A percentile compares a stretch with the other conserved stretches of the same genome.
phyloP scores from a whole-genome alignment of 1,284 basidiomycete genomes.

The Takashimella tepidaria region DNA sequence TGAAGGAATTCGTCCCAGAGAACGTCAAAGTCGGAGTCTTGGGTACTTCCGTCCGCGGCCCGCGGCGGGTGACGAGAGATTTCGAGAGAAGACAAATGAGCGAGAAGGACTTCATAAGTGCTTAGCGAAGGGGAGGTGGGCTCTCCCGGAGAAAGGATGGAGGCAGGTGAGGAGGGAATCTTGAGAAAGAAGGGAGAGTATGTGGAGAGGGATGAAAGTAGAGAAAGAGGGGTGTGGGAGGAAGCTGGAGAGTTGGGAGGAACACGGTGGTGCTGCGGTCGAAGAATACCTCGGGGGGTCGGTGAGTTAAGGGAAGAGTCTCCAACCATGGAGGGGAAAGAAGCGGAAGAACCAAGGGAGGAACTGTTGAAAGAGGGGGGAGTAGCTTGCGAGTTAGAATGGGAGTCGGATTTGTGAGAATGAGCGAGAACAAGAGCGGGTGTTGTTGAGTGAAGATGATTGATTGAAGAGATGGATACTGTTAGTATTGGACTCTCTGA shows the following conservation, averaged over 20 bases:
- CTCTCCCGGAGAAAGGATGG: not conserved
- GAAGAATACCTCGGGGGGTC: not conserved
- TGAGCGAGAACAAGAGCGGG: not conserved
- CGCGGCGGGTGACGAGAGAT: not conserved
- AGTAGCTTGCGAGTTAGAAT: not conserved
- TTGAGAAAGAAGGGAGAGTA: not conserved
- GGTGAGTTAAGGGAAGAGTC: not conserved
- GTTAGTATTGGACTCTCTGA: too few species aligned
- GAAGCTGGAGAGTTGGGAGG: not conserved
- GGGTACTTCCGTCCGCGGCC: not conserved
- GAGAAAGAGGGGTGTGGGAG: not conserved
- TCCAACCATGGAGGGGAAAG: not conserved
- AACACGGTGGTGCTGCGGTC: not conserved
- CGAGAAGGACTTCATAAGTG: not conserved
- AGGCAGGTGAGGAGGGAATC: not conserved
- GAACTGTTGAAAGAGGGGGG: not conserved
- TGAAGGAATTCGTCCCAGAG: too few species aligned
- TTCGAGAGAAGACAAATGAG: not conserved
- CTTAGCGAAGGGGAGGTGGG: not conserved
- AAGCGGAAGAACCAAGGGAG: not conserved
- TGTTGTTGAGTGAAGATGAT: not conserved
- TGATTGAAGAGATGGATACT: too few species aligned
- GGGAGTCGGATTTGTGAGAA: not conserved
- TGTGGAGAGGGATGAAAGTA: not conserved
- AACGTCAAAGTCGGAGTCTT: not conserved